Evolutionary conservation across 2,329 filamentous ascomycete genomes (phyloP).

Genomic region (Zasmidium angulare): DNA sequence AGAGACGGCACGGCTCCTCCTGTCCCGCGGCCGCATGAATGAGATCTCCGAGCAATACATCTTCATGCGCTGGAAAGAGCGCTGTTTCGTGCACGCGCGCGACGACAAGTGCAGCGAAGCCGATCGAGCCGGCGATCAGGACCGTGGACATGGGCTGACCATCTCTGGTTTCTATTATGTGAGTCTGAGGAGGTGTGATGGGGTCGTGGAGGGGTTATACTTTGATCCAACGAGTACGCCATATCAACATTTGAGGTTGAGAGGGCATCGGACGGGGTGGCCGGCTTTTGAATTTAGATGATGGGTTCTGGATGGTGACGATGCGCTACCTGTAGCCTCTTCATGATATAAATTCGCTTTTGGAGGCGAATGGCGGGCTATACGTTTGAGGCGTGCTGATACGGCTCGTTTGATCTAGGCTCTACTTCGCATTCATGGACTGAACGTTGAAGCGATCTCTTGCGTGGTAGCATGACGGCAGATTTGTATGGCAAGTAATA

Average conservation of each 20-base stretch:
- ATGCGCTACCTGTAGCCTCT: no score
- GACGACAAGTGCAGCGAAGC: slow-evolving; percentile 27
- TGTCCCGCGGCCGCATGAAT: slow-evolving; percentile 40
- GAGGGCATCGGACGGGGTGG: slow-evolving; percentile 38
- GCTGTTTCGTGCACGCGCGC: slow-evolving; percentile 45
- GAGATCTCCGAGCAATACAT: slow-evolving; percentile 50
- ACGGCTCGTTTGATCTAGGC: background rate
- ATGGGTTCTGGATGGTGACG: no score
- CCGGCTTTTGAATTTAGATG: slow-evolving; percentile 42
- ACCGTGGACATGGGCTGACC: slow-evolving; percentile 48
- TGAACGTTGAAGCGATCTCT: no score
- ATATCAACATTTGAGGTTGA: slow-evolving; percentile 53
- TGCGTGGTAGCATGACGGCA: no score
- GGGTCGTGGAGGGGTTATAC: slow-evolving; percentile 52
- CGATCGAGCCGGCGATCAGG: slow-evolving; percentile 29
- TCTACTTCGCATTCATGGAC: background rate
- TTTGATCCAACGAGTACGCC: slow-evolving; percentile 56
- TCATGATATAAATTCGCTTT: no score
- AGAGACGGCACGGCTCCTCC: slow-evolving; percentile 40
- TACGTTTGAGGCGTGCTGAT: background rate
- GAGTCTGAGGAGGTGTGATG: slow-evolving; percentile 47
- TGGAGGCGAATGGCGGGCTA: no score
- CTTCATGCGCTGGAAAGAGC: slow-evolving; percentile 59
- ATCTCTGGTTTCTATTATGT: slow-evolving; percentile 58
- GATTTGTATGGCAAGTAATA: no score